phyloP scores from a whole-genome alignment of 371 early-diverging fungal species.

The Syncephalastrum contaminatum region DNA sequence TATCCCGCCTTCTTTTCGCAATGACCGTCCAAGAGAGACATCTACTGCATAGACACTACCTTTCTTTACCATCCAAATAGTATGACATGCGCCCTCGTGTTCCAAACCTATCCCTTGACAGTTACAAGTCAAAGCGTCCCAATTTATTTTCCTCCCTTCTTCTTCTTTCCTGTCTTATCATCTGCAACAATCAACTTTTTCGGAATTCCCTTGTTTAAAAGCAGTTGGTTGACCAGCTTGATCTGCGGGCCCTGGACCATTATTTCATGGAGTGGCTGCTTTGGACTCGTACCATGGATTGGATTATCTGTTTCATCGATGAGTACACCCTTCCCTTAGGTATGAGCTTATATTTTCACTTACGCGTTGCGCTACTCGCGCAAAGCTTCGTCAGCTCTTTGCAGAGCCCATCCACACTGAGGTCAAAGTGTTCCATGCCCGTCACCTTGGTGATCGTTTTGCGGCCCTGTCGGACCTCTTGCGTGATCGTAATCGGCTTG shows the following conservation, averaged over 20 bases:
- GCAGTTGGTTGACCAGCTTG: constrained; percentile 49
- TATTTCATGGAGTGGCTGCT: constrained; percentile 60
- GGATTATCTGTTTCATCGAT: constrained; percentile 41
- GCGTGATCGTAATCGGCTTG: constrained; percentile 55
- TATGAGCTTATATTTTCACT: constrained; percentile 7
- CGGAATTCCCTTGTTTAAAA: constrained; percentile 58
- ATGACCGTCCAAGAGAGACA: no score
- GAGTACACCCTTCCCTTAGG: neutral
- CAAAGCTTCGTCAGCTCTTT: constrained; percentile 62
- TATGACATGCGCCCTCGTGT: neutral
- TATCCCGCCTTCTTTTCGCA: constrained; percentile 1
- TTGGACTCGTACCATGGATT: constrained; percentile 58
- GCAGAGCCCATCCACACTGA: constrained; percentile 63
- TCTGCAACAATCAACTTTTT: constrained; percentile 53
- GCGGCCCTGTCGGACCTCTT: constrained; percentile 64
- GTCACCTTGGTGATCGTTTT: constrained; percentile 66
- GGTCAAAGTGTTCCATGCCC: constrained; percentile 61
- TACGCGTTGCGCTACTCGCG: constrained; percentile 69
- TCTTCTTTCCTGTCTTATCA: constrained; percentile 68
- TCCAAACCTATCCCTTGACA: neutral
- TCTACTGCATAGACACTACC: no score
- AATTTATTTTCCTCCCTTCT: constrained; percentile 39
- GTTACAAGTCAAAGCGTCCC: no score
- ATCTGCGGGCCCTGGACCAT: constrained; percentile 77
- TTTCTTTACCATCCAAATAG: no score